A percentile compares a stretch with the other conserved stretches of the same genome.
Evolutionary conservation across 1,139 yeast genomes (phyloP).

Genomic region (Pichia kudriavzevii): DNA sequence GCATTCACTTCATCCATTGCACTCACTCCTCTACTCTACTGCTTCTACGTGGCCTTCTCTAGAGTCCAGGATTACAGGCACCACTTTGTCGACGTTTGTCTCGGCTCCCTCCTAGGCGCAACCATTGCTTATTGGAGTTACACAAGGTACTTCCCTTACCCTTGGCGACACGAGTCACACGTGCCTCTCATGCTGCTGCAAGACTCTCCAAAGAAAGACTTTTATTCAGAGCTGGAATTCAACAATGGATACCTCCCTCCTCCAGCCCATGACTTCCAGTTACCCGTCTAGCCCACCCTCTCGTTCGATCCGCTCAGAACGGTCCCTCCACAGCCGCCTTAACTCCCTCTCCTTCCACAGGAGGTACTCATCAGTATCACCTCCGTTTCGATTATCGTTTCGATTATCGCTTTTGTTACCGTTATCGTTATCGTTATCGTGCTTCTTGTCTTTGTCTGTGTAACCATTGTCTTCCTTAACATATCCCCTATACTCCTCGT

Average conservation of each 20-base stretch:
- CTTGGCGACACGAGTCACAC: conserved; percentile 21
- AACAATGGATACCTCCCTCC: no score
- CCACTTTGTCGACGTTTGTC: conserved; percentile 58
- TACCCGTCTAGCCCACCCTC: no score
- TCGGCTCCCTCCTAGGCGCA: conserved; percentile 50
- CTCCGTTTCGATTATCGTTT: no score
- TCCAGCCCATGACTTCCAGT: no score
- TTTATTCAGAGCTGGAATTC: neutral
- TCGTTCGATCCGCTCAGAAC: conserved; percentile 8
- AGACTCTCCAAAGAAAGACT: neutral
- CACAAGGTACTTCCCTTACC: conserved; percentile 34
- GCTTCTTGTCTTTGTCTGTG: neutral
- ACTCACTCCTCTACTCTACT: conserved; percentile 33
- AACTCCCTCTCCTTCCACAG: conserved; percentile 12
- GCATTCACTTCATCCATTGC: conserved; percentile 32
- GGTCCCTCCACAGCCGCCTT: conserved; percentile 10
- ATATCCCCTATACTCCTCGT: no score
- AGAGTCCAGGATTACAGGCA: conserved; percentile 73
- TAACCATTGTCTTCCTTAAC: no score
- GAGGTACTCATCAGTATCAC: conserved; percentile 1
- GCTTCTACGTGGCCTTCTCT: conserved; percentile 49
- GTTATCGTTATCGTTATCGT: conserved; percentile 1
- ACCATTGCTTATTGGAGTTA: conserved; percentile 43
- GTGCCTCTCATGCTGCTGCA: conserved; percentile 19
- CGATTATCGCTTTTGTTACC: no score